phyloP scores from a whole-genome alignment of 805 yeast species.

The Wickerhamiella slavikovae region DNA sequence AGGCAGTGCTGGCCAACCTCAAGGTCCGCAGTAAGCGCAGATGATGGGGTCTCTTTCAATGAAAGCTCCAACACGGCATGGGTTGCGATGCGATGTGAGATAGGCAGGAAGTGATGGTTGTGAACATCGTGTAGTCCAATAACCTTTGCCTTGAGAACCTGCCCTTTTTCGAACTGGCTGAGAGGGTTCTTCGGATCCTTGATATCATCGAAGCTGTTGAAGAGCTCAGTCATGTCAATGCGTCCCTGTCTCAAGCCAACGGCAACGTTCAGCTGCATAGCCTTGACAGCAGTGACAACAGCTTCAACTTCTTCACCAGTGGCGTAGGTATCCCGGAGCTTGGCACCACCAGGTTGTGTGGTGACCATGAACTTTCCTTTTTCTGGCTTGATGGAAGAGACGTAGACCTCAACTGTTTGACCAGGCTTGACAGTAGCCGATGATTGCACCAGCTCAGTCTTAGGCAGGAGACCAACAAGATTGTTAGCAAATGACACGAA shows the following conservation, averaged over 20 bases:
- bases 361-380: constrained; percentile 53
- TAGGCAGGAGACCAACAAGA: constrained; percentile 65
- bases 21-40: constrained; percentile 22
- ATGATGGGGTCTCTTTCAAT: constrained; percentile 23
- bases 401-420: constrained; percentile 54
- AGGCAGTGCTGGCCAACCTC: constrained; percentile 29
- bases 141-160: constrained; percentile 37
- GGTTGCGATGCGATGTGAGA: constrained; percentile 35
- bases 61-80: constrained; percentile 45
- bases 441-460: constrained; percentile 30
- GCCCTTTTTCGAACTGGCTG: constrained; percentile 34
- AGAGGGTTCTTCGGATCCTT: constrained; percentile 39
- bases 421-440: constrained; percentile 36
- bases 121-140: constrained; percentile 61
- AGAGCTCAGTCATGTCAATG: constrained; percentile 54
- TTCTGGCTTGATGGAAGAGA: constrained; percentile 46
- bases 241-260: constrained; percentile 71
- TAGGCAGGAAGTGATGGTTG: constrained; percentile 44
- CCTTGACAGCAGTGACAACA: constrained; percentile 38
- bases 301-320: constrained; percentile 27
- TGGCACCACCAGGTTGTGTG: too few species aligned
- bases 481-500: constrained; percentile 67
- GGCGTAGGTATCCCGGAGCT: constrained; percentile 17
- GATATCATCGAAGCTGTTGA: constrained; percentile 32
- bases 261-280: constrained; percentile 51